phyloP scores from a whole-genome alignment of 2,329 filamentous ascomycete species.

The Nemania serpens region DNA sequence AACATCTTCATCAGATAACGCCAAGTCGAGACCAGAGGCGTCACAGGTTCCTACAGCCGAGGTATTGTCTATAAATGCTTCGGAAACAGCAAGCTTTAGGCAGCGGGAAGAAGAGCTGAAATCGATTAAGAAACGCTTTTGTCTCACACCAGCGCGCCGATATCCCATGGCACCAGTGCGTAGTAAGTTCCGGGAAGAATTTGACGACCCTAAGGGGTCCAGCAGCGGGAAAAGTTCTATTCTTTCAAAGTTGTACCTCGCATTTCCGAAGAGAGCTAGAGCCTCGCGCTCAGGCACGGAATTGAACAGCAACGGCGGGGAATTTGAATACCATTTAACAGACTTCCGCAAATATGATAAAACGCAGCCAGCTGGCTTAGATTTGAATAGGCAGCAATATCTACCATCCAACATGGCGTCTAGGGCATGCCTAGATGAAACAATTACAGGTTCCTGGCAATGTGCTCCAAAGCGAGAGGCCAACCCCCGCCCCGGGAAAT shows the following conservation, averaged over 20 bases:
- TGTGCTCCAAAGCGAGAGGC: conserved; percentile 20
- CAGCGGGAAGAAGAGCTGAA: conserved; percentile 46
- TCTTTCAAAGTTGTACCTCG: conserved; percentile 44
- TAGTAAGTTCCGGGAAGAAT: conserved; percentile 51
- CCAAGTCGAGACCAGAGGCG: conserved; percentile 8
- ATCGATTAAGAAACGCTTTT: conserved; percentile 49
- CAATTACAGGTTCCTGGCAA: conserved; percentile 22
- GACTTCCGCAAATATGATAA: neutral
- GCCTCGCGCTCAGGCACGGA: conserved; percentile 26
- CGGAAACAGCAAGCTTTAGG: conserved; percentile 46
- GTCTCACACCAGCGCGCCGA: conserved; percentile 40
- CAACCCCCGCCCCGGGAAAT: conserved; percentile 10
- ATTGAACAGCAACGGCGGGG: conserved; percentile 10
- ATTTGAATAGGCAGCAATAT: neutral
- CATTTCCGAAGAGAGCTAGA: conserved; percentile 41
- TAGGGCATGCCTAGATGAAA: conserved; percentile 7
- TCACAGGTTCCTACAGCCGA: conserved; percentile 25
- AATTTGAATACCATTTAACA: neutral
- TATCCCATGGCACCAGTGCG: conserved; percentile 38
- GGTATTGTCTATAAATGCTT: conserved; percentile 33
- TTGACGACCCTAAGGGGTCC: conserved; percentile 35
- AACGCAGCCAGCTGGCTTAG: neutral
- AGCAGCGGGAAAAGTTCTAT: conserved; percentile 39
- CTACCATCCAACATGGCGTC: neutral
- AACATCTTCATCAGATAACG: conserved; percentile 25